Base-by-base conservation (phyloP, 805 yeast genomes). In the Hanseniaspora osmophila region DNA sequence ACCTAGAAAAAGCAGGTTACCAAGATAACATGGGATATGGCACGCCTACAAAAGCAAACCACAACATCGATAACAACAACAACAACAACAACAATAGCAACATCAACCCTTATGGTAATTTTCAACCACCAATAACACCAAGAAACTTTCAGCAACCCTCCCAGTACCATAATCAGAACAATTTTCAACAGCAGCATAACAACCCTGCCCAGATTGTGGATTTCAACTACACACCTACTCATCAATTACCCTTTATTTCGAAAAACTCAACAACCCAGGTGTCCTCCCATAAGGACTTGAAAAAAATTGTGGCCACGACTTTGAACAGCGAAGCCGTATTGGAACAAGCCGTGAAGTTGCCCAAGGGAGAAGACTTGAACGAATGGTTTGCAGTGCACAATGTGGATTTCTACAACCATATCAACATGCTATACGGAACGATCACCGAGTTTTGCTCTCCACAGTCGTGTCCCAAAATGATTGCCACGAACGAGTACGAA, bases 311-410 rank as follows among this genome's bases (percentile, higher is more conserved):
- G 0, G 97, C 90, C 60, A 87, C 94, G 40, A 90, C 98, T 0
- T 69, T 92, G 43, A 98, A 98, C 0, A 82, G 96, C 0, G 94
- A 90, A 33, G 80, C 90, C 30, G 88, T 88, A 2, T 69, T 92
- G 51, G 83, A 84, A 22, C 94, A 86, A 62, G 97, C 97, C 0
- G 97, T 90, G 18, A 83, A 83, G 58, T 68, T 92, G 29, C 98
- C 98, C 15, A 83, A 75, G 53, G 97, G 92, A 49, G 98, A 90
- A 63, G 92, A 85, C 55, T 59, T 78, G 46, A 80, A 82, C 55
- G 98, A 90, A 61, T 90, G 98, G 98, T 65, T 90, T 47, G 97
- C 98, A 0, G 94, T 88, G 11, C 95, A 90, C 60, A 92, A 90
- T n/a, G 96, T 88, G 15, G 97, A 90, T 62, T 92, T 90, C 59